Evolutionary conservation across 768 basidiomycete species (phyloP), one percentile per base, ranked within the genome.

Genomic region (Trametes maxima): DNA sequence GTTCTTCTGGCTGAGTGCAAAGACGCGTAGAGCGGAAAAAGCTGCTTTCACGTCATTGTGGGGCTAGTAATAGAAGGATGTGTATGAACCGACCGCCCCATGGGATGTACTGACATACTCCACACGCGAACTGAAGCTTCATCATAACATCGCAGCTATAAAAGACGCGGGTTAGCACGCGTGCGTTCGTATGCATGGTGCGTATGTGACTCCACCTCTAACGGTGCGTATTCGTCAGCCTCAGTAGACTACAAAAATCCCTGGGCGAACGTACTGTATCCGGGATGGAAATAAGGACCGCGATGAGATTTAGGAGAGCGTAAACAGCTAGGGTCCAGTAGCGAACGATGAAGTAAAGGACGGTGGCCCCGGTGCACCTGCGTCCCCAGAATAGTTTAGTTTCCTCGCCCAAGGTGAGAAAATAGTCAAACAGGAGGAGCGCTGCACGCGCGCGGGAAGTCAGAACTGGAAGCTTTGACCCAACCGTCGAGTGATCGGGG

Each of bases 301-400:
- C 11, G 16, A 46, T 36, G 2, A 21, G 11, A 16, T n/a, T 25
- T 19, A 56, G 44, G 2, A 47, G 16, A 16, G 13, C 28, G 17
- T 56, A 46, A 4, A 36, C 45, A 8, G 22, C 13, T 12, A 50
- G 37, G 5, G 40, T 42, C 5, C n/a, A 13, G 14, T 58, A 58
- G 2, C 57, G 39, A 33, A 25, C 51, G 24, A 51, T 12, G 19
- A 51, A 40, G 57, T 47, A 58, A 0, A 58, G n/a, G 13, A 43
- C 28, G 19, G 49, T 51, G 19, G 57, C 57, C 5, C 40, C 57
- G 11, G 57, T 51, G 4, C 44, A 2, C 28, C 21, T 50, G n/a
- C 39, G 48, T 6, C 17, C 42, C 57, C 57, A 58, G 28, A 58
- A 58, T 6, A 58, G 28, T 8, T 21, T n/a, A 14, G 51, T 8